Evolutionary conservation across 345 rosid species (phyloP), one percentile per base, ranked within the genome.

Genomic region (Abelmoschus esculentus): DNA sequence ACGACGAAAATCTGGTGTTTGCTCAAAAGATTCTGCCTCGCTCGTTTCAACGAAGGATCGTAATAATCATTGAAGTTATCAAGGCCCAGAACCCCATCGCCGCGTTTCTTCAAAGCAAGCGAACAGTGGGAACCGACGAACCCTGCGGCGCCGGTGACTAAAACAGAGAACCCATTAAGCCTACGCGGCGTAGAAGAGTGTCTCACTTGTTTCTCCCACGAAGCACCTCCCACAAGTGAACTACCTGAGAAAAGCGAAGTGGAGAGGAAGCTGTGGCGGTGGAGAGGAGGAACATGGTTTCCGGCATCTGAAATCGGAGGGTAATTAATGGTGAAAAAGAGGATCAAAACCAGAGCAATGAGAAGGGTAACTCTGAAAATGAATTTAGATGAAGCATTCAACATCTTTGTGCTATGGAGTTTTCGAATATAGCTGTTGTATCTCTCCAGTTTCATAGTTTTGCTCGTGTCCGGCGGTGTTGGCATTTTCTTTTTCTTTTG

Each of bases 101-200:
- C 97, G 1, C 97, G 86, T 74, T 90, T 90, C 57, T 86, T 75
- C 4, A 90, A 76, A 18, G 88, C 88, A 1, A 89, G 75, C 2
- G 95, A 86, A 81, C 90, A 87, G 82, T 90, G 97, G 0, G 85
- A 70, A 2, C 97, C 97, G 15, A 90, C 76, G 80, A 90, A 90
- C 0, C 97, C 97, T 3, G 85, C 95, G 0, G 97, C 97, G 12
- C 97, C 97, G 1, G 97, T 90, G 72, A 90, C 95, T 26, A 90
- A 80, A 13, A 90, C 83, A 0, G 95, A 83, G 74, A 90, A 75
- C 0, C 97, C 95, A 22, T 83, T 81, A 56, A 77, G 86, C 40
- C 92, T 78, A 72, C 87, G 90, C 0, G 96, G 90, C 1, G 93
- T 84, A 19, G 93, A 77, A 50, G 95, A 90, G 80, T 82, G 97